Percentiles rank a stretch among this genome's conserved stretches.
These are phyloP conservation scores for Cyclocybe cylindracea DNA, from an alignment of 768 basidiomycete genomes.

Conservation along the genomic window DNA sequence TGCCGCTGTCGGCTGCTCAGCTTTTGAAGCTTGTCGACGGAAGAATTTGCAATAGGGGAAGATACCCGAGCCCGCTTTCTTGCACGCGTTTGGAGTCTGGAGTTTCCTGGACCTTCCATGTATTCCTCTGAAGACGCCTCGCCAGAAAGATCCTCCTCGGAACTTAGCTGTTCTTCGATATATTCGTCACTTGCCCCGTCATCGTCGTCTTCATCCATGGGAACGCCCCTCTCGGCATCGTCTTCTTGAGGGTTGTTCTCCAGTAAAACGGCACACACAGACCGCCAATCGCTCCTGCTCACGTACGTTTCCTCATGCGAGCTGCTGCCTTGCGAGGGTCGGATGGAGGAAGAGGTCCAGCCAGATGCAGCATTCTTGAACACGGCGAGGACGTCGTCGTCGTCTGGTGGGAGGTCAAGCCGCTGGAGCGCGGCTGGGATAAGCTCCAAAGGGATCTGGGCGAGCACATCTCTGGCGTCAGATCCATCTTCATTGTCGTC, in stretches of 20 bases:
- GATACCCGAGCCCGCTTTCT: too few species aligned
- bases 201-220: conserved; percentile 28
- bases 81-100: neutral
- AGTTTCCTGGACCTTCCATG: conserved; percentile 18
- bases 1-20: conserved; percentile 55
- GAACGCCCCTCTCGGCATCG: conserved; percentile 23
- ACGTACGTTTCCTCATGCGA: conserved; percentile 37
- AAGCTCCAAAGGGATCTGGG: conserved; percentile 51
- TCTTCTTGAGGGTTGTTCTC: conserved; percentile 39
- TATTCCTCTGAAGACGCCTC: conserved; percentile 37
- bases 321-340: neutral
- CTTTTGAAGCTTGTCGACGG: conserved; percentile 11
- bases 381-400: conserved; percentile 69
- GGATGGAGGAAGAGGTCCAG: conserved; percentile 46
- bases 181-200: conserved; percentile 23
- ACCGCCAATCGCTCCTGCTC: conserved; percentile 72
- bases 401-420: conserved; percentile 70
- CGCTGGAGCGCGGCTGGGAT: conserved; percentile 63
- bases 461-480: conserved; percentile 9
- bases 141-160: conserved; percentile 19
- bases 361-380: conserved; percentile 78
- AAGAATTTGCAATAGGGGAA: too few species aligned
- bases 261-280: conserved; percentile 77
- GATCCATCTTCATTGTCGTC: conserved; percentile 7
- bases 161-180: conserved; percentile 16